These are phyloP conservation scores for Exophiala calicioides DNA, from an alignment of 2,329 filamentous ascomycete genomes.

Conservation along the genomic window DNA sequence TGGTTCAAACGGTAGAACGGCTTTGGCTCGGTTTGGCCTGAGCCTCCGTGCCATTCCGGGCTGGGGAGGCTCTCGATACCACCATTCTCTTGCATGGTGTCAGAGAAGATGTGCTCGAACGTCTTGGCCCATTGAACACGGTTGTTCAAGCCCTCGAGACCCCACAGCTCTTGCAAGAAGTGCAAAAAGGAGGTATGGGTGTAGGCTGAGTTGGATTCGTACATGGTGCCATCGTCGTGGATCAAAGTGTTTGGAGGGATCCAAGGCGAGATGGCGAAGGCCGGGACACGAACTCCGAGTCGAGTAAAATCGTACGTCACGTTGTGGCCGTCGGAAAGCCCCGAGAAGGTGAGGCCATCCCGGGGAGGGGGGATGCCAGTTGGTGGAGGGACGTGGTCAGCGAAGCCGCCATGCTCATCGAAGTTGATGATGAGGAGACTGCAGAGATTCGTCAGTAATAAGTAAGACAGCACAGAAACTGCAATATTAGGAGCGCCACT, in stretches of 20 bases:
- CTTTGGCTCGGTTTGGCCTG: slow-evolving; percentile 37
- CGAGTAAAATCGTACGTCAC: slow-evolving; percentile 24
- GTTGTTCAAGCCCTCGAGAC: slow-evolving; percentile 42
- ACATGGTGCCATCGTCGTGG: slow-evolving; percentile 42
- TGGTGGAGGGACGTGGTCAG: slow-evolving; percentile 25
- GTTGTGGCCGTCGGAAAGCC: slow-evolving; percentile 21
- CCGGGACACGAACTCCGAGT: slow-evolving; percentile 19
- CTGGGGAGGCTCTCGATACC: slow-evolving; percentile 33
- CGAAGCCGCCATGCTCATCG: slow-evolving; percentile 24
- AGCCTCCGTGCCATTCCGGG: slow-evolving; percentile 40
- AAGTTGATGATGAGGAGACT: slow-evolving; percentile 24
- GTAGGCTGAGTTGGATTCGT: slow-evolving; percentile 41
- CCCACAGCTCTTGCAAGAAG: slow-evolving; percentile 45
- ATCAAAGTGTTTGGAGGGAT: slow-evolving; percentile 34
- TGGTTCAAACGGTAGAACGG: slow-evolving; percentile 39
- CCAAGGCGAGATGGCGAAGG: slow-evolving; percentile 24
- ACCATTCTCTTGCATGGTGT: slow-evolving; percentile 32
- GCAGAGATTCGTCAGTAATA: neutral
- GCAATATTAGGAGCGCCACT: neutral
- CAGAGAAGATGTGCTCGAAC: slow-evolving; percentile 41
- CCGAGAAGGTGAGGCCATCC: slow-evolving; percentile 21
- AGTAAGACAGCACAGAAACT: neutral
- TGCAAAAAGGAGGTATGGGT: slow-evolving; percentile 44
- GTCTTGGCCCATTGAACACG: slow-evolving; percentile 47
- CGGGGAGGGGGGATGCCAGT: slow-evolving; percentile 15